Evolutionary conservation across 371 early-diverging fungal genomes (phyloP).

Genomic region (Rozella allomycis): DNA sequence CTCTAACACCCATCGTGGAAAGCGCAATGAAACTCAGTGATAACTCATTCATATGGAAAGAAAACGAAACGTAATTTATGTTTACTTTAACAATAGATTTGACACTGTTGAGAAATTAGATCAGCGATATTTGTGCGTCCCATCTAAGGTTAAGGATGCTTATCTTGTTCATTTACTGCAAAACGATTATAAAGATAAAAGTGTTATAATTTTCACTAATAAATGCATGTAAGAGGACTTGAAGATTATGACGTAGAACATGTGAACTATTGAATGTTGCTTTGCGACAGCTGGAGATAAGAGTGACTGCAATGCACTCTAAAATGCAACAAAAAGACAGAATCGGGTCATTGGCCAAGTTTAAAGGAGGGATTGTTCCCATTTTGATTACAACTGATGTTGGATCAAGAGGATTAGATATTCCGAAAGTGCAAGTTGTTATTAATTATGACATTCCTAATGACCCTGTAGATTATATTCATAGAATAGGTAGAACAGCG

Average conservation of each 20-base stretch:
- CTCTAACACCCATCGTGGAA: constrained; percentile 73
- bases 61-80: constrained; percentile 43
- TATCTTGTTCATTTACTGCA: constrained; percentile 61
- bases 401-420: constrained; percentile 93
- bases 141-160: constrained; percentile 71
- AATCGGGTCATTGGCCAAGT: constrained; percentile 68
- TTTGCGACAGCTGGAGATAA: constrained; percentile 65
- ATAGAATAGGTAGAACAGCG: constrained; percentile 62
- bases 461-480: constrained; percentile 78
- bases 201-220: constrained; percentile 73
- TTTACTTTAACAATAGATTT: constrained; percentile 56
- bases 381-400: constrained; percentile 93
- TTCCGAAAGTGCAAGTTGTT: constrained; percentile 74
- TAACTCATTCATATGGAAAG: constrained; percentile 6
- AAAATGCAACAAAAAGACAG: constrained; percentile 81
- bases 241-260: constrained; percentile 34
- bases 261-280: constrained; percentile 60
- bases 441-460: constrained; percentile 95
- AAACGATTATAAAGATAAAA: constrained; percentile 40
- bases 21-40: constrained; percentile 16
- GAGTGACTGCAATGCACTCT: constrained; percentile 74
- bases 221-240: constrained; percentile 29
- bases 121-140: constrained; percentile 80
- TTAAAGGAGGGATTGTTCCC: constrained; percentile 57
- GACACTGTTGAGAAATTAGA: constrained; percentile 65